These are phyloP conservation scores for Vitis riparia DNA, from an alignment of 164 flowering plant species.

Conservation along the genomic window DNA sequence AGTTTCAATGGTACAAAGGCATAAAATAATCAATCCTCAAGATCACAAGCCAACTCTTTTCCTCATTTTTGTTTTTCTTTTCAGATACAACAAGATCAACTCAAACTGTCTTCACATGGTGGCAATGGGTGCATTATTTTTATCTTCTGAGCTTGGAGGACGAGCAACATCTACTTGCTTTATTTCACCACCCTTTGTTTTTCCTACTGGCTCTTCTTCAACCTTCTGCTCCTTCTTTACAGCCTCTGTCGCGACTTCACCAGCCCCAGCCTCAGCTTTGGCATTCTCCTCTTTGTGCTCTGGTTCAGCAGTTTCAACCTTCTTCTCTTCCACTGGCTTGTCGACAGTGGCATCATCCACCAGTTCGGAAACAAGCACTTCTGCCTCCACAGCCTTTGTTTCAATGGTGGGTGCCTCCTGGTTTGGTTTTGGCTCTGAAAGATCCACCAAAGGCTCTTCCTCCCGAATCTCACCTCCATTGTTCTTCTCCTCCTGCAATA, in stretches of 20 bases:
- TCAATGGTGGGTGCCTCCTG: slow-evolving; percentile 4
- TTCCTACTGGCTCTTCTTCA: neutral
- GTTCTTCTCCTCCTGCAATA: slow-evolving; percentile 34
- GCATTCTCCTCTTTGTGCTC: too few species aligned
- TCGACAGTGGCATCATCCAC: slow-evolving; percentile 2
- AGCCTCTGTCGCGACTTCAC: neutral
- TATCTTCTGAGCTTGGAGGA: too few species aligned
- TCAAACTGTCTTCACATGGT: too few species aligned
- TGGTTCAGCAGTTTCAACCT: slow-evolving; percentile 2
- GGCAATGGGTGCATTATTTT: too few species aligned
- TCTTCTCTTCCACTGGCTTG: neutral
- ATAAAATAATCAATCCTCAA: too few species aligned
- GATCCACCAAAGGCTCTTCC: slow-evolving; percentile 47
- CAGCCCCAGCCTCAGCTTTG: slow-evolving; percentile 7
- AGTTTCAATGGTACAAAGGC: too few species aligned
- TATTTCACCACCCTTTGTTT: too few species aligned
- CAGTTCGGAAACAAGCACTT: slow-evolving; percentile 6
- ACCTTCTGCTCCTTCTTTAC: slow-evolving; percentile 4
- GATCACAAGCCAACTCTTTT: too few species aligned
- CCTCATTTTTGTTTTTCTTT: too few species aligned
- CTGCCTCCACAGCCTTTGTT: slow-evolving; percentile 6
- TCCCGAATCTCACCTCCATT: slow-evolving; percentile 7
- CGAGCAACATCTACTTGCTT: too few species aligned
- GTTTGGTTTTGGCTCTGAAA: slow-evolving; percentile 39
- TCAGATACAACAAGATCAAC: too few species aligned